These are phyloP conservation scores for Coemansia sp. DNA, from an alignment of 192 early-diverging fungal species.

Conservation along the genomic window DNA sequence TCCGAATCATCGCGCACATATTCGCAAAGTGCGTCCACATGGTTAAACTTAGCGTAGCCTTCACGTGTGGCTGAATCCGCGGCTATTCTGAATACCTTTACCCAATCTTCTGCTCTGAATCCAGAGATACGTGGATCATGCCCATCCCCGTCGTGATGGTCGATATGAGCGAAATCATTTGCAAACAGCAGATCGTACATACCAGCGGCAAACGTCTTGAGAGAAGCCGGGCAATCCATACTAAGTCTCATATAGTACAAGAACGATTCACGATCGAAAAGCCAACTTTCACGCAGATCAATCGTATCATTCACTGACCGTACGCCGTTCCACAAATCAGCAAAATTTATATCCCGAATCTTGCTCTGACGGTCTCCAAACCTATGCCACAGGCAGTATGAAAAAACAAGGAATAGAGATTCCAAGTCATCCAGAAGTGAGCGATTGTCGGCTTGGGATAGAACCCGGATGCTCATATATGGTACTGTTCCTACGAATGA, in stretches of 20 bases:
- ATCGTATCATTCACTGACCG: not conserved
- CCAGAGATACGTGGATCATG: too few relatives aligned
- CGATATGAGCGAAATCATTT: not conserved
- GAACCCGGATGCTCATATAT: slow-evolving; percentile 4
- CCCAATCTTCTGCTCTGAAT: too few relatives aligned
- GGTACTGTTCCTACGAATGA: slow-evolving; percentile 2
- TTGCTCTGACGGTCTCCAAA: not conserved
- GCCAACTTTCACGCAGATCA: not conserved
- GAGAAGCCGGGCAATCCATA: not conserved
- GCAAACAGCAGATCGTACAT: slow-evolving; percentile 8
- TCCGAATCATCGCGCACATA: too few relatives aligned
- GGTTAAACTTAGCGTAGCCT: too few relatives aligned
- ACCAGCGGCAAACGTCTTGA: not conserved
- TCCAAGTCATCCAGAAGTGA: slow-evolving; percentile 6
- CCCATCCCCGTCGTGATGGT: too few relatives aligned
- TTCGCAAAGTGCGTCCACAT: too few relatives aligned
- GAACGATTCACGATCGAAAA: not conserved
- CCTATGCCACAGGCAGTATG: slow-evolving; percentile 1
- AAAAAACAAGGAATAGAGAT: slow-evolving; percentile 5
- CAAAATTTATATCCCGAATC: not conserved
- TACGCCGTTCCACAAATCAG: not conserved
- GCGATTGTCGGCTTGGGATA: not conserved
- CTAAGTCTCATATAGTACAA: too few relatives aligned
- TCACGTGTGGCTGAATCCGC: not conserved
- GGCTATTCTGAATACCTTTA: too few relatives aligned